These are phyloP conservation scores for Apophysomyces trapeziformis DNA, from an alignment of 371 early-diverging fungal species.

Conservation along the genomic window DNA sequence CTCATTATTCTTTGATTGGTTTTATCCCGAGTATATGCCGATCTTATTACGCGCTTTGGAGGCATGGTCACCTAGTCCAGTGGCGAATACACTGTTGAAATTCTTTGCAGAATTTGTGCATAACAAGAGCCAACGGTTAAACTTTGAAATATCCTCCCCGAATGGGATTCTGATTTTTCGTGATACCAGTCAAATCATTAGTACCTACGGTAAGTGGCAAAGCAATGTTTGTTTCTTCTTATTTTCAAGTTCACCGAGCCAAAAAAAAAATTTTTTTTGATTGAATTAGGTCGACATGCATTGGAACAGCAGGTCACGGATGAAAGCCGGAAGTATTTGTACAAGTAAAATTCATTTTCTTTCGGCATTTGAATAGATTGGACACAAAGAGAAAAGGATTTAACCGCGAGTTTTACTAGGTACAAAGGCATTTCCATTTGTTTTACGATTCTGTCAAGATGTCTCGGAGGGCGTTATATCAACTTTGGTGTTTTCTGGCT, in stretches of 20 bases:
- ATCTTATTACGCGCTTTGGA: constrained; percentile 70
- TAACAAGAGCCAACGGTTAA: constrained; percentile 81
- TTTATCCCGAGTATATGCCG: constrained; percentile 69
- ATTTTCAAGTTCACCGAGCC: background rate
- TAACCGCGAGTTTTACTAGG: constrained; percentile 24
- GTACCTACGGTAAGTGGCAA: constrained; percentile 42
- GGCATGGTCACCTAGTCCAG: constrained; percentile 68
- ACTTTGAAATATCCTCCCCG: constrained; percentile 84
- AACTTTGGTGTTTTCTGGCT: constrained; percentile 93
- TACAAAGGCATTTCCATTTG: constrained; percentile 84
- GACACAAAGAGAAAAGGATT: too few species aligned
- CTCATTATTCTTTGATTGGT: constrained; percentile 85
- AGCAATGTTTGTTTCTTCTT: constrained; percentile 6
- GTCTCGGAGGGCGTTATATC: constrained; percentile 83
- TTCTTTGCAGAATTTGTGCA: constrained; percentile 81
- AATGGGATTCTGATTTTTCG: constrained; percentile 91
- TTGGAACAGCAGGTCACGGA: constrained; percentile 25
- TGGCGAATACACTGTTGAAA: constrained; percentile 73
- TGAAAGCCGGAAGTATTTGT: constrained; percentile 38
- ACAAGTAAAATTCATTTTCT: constrained; percentile 20
- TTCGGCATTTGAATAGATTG: background rate
- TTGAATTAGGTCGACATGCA: constrained; percentile 20
- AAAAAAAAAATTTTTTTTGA: background rate
- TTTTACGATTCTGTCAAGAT: constrained; percentile 73
- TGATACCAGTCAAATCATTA: constrained; percentile 73